Base-by-base conservation (phyloP, 2,329 filamentous ascomycete genomes). In the Calonectria leucothoes region DNA sequence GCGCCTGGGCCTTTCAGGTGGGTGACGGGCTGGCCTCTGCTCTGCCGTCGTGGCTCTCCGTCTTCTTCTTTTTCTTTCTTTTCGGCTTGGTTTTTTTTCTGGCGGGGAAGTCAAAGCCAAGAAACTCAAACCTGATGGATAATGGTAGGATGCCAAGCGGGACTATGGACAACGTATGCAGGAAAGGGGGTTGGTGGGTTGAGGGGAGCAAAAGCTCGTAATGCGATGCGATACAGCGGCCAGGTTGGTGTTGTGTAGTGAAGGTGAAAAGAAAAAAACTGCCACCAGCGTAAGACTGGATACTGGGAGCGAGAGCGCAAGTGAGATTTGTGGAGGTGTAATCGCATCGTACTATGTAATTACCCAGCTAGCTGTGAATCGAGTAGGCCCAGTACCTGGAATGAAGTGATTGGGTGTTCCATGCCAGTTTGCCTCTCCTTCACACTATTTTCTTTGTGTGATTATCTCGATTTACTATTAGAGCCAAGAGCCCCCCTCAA, bases 321-420 rank as follows among this genome's bases (percentile, higher is more conserved):
- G 74, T 66, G 66, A 65, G 70, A 73, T 70, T 70, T 63, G 75
- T 68, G 75, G 33, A 66, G 63, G 48, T 67, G 48, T 25, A 66
- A 51, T 51, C 14, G 52, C 37, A 72, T 72, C 65, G 70, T 65
- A 67, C 70, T 72, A 69, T 72, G 59, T 45, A 63, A 45, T 42
- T 63, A 59, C 64, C 33, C 55, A 59, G 65, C 55, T 27, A 31
- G 63, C 31, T 37, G 39, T 61, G 52, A 39, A 57, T 49, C 6
- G 48, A 55, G 27, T n/a, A 27, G 45, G 14, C 23, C 52, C 23
- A 15, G 59, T 15, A 51, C 49, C 66, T 63, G 61, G 48, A 48
- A 27, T 45, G 20, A 42, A 48, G 59, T 31, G 37, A 45, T 63
- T 63, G 35, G 59, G 37, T 42, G 8, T 20, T 42, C 35, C 35